Conservation (phyloP, 108 stramenopile species). For the Bacterosira constricta region DNA sequence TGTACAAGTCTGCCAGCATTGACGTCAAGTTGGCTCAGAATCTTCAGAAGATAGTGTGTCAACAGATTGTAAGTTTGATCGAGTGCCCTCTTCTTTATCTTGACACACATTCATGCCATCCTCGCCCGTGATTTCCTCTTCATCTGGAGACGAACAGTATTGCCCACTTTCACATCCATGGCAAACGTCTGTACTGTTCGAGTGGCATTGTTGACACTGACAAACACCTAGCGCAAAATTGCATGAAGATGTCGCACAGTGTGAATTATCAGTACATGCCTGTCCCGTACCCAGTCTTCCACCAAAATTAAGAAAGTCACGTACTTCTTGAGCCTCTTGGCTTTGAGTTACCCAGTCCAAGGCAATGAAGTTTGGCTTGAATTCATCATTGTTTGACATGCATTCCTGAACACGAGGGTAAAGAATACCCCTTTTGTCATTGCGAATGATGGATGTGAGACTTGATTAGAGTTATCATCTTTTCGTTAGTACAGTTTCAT, state of each 20-base stretch:
- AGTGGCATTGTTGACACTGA: slow-evolving; percentile 25
- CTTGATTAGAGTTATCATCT: too few relatives aligned
- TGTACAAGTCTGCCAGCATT: too few relatives aligned
- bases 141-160: slow-evolving; percentile 9
- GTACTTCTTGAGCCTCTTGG: slow-evolving; percentile 12
- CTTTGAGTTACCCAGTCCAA: slow-evolving; percentile 28
- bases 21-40: too few relatives aligned
- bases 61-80: too few relatives aligned
- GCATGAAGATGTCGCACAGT: slow-evolving; percentile 34
- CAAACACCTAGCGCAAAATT: slow-evolving; percentile 14
- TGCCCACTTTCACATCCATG: slow-evolving; percentile 21
- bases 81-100: background rate
- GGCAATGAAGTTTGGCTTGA: slow-evolving; percentile 35
- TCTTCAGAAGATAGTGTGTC: too few relatives aligned
- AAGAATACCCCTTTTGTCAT: too few relatives aligned
- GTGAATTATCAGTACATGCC: slow-evolving; percentile 4
- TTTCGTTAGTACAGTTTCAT: too few relatives aligned
- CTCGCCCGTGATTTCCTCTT: too few relatives aligned
- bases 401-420: too few relatives aligned
- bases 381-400: slow-evolving; percentile 23
- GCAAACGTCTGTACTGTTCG: background rate
- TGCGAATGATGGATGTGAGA: too few relatives aligned
- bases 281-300: slow-evolving; percentile 27
- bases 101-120: slow-evolving; percentile 18
- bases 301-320: slow-evolving; percentile 26